Evolutionary conservation across 305 asterid species (phyloP).

Genomic region (Fraxinus velutina): DNA sequence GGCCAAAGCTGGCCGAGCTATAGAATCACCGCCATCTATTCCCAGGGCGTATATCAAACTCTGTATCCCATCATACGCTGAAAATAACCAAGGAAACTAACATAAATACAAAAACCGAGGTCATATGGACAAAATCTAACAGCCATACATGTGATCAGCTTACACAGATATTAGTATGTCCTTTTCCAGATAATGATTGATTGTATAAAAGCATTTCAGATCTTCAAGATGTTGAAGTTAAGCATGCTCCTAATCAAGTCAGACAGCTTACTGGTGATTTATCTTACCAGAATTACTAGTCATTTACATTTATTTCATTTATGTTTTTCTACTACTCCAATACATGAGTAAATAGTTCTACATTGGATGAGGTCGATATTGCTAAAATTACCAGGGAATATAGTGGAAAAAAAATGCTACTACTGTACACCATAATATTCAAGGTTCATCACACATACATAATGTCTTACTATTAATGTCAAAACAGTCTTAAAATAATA

Average conservation of each 20-base stretch:
- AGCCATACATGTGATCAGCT: not conserved
- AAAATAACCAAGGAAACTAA: constrained; percentile 22
- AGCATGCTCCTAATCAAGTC: constrained; percentile 6
- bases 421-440: not conserved
- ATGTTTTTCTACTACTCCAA: not conserved
- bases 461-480: constrained; percentile 1
- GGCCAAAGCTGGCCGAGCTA: constrained; percentile 38
- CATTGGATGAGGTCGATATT: not conserved
- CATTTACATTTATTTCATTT: constrained; percentile 4
- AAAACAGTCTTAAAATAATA: not conserved
- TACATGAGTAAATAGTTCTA: not conserved
- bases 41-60: constrained; percentile 37
- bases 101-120: not conserved
- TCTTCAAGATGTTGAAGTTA: not conserved
- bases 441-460: constrained; percentile 1
- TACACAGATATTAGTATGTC: not conserved
- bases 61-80: constrained; percentile 47
- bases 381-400: not conserved
- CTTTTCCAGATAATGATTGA: not conserved
- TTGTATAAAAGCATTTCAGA: not conserved
- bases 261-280: constrained; percentile 6
- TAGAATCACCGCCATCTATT: constrained; percentile 60
- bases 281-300: not conserved
- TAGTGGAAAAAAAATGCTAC: constrained; percentile 1
- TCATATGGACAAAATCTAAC: not conserved